These are phyloP conservation scores for Parathielavia appendiculata DNA, from an alignment of 495 filamentous ascomycete species.

Conservation along the genomic window DNA sequence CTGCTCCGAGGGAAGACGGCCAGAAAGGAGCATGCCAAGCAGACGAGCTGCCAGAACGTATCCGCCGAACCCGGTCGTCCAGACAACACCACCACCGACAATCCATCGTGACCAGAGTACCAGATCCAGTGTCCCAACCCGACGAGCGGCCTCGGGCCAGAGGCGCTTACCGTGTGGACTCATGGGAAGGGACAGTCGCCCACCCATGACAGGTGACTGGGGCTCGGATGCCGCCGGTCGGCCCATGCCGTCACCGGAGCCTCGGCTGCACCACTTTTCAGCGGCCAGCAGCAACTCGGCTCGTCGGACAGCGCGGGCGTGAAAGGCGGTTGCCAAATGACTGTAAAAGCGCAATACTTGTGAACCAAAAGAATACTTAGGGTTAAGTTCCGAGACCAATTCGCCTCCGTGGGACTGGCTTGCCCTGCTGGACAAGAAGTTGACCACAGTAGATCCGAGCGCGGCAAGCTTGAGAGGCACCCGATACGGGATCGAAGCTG, in stretches of 20 bases:
- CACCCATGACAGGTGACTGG: slow-evolving; percentile 40
- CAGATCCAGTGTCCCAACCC: slow-evolving; percentile 52
- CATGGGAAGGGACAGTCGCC: slow-evolving; percentile 48
- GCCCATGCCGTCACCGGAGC: slow-evolving; percentile 26
- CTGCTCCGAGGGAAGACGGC: slow-evolving; percentile 8
- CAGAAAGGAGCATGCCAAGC: slow-evolving; percentile 27
- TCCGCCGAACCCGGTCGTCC: slow-evolving; percentile 17
- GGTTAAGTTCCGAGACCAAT: slow-evolving; percentile 73
- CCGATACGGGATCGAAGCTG: slow-evolving; percentile 40
- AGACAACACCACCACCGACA: slow-evolving; percentile 39
- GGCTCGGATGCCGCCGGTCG: slow-evolving; percentile 39
- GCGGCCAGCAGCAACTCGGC: slow-evolving; percentile 26
- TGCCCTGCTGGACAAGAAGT: slow-evolving; percentile 13
- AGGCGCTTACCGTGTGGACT: slow-evolving; percentile 61
- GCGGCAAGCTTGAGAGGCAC: slow-evolving; percentile 33
- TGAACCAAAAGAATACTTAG: slow-evolving; percentile 59
- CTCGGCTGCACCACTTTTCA: slow-evolving; percentile 37
- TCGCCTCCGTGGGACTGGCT: slow-evolving; percentile 41
- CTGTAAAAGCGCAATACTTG: slow-evolving; percentile 43
- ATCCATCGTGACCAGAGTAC: slow-evolving; percentile 53
- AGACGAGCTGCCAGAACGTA: slow-evolving; percentile 21
- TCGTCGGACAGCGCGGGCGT: slow-evolving; percentile 25
- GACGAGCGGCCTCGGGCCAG: slow-evolving; percentile 59
- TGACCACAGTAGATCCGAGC: slow-evolving; percentile 28
- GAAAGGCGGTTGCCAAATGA: slow-evolving; percentile 39